phyloP scores from a whole-genome alignment of 306 rosid species.

The Castanospermum australe region DNA sequence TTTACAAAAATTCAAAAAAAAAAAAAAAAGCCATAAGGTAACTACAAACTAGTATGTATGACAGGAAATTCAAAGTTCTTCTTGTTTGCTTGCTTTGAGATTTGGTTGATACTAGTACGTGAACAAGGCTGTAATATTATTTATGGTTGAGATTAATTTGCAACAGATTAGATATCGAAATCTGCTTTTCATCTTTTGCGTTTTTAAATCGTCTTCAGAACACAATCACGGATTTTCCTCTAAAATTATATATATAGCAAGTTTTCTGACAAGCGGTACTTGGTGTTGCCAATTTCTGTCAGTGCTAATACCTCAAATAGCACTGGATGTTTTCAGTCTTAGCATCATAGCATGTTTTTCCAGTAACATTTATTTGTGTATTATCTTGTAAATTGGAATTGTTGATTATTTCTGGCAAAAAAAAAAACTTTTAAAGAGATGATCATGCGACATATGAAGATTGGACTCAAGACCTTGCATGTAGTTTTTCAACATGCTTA shows the following conservation, averaged over 20 bases:
- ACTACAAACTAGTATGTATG: constrained; percentile 15
- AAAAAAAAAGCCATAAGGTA: too few species aligned
- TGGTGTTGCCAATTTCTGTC: background rate
- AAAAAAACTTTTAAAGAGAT: background rate
- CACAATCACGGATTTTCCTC: background rate
- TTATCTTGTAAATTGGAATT: background rate
- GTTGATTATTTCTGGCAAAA: background rate
- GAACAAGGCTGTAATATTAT: background rate
- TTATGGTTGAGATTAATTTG: background rate
- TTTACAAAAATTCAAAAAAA: too few species aligned
- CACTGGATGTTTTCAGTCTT: background rate
- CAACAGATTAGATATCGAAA: background rate
- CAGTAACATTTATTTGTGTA: background rate
- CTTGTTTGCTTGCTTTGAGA: background rate
- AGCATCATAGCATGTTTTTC: background rate
- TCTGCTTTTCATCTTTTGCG: background rate
- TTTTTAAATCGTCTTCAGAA: background rate
- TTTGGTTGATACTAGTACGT: background rate
- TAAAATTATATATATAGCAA: background rate
- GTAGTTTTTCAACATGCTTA: background rate
- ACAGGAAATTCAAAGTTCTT: constrained; percentile 15
- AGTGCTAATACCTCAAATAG: background rate
- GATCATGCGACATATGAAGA: constrained; percentile 12
- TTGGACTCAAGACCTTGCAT: background rate
- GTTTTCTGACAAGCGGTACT: background rate